Conservation (phyloP, 2,329 filamentous ascomycete species). For the Diaporthe citri region DNA sequence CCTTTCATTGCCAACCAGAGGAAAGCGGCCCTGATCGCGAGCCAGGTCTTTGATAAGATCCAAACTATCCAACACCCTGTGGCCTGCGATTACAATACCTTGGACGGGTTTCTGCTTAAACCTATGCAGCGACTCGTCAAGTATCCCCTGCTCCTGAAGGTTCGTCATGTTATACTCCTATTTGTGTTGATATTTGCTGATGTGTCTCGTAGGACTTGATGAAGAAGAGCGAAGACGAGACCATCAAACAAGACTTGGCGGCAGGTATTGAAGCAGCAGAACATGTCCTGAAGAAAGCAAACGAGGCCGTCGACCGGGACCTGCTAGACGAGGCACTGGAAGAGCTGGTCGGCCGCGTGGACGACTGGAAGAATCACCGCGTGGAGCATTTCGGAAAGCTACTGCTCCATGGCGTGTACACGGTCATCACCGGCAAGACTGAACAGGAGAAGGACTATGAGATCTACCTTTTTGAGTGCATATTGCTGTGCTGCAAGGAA, state of each 20-base stretch:
- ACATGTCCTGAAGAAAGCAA: conserved; percentile 84
- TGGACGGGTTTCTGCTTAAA: conserved; percentile 94
- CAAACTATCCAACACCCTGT: conserved; percentile 80
- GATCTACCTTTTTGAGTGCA: conserved; percentile 96
- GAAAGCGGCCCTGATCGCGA: conserved; percentile 87
- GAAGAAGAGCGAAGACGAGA: conserved; percentile 84
- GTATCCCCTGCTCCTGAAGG: conserved; percentile 90
- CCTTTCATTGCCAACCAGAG: conserved; percentile 98
- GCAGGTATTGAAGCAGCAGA: conserved; percentile 86
- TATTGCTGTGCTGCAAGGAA: conserved; percentile 97
- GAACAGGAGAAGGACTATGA: conserved; percentile 98
- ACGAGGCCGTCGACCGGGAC: conserved; percentile 91
- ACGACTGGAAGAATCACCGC: conserved; percentile 96
- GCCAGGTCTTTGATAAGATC: conserved; percentile 89
- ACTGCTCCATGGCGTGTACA: conserved; percentile 89
- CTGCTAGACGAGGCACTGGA: conserved; percentile 85
- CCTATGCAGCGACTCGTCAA: conserved; percentile 96
- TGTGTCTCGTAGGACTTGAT: conserved; percentile 75
- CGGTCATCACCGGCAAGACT: conserved; percentile 88
- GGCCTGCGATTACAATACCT: conserved; percentile 85
- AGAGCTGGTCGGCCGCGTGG: conserved; percentile 85
- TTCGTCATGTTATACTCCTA: conserved; percentile 54
- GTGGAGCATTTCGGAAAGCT: conserved; percentile 93
- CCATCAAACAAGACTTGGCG: conserved; percentile 78
- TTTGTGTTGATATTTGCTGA: conserved; percentile 43